phyloP scores from a whole-genome alignment of 2,329 filamentous ascomycete genomes.

The Catunica adiposa region DNA sequence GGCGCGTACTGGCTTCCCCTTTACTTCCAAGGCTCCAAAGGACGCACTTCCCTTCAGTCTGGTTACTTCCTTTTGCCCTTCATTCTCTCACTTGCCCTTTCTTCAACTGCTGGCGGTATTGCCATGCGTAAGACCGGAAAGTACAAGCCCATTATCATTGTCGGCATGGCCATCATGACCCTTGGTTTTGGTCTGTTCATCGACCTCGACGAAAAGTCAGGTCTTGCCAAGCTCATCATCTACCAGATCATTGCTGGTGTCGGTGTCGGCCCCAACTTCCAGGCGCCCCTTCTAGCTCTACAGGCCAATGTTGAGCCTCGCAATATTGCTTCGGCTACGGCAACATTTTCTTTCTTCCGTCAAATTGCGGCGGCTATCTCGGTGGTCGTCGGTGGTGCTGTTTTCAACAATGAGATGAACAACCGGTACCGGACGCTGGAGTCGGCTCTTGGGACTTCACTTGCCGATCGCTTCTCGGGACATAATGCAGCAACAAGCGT shows the following conservation, averaged over 20 bases:
- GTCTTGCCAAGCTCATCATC: constrained; percentile 40
- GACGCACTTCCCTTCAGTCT: constrained; percentile 50
- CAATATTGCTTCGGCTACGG: constrained; percentile 53
- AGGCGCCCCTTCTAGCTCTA: constrained; percentile 50
- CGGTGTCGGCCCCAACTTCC: constrained; percentile 52
- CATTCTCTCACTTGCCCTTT: constrained; percentile 48
- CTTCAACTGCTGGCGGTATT: constrained; percentile 40
- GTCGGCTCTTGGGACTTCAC: constrained; percentile 31
- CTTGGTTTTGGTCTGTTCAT: constrained; percentile 50
- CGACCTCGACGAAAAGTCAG: constrained; percentile 38
- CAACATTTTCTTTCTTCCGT: constrained; percentile 50
- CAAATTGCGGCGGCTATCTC: constrained; percentile 52
- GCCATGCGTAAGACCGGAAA: constrained; percentile 47
- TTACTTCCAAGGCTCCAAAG: constrained; percentile 65
- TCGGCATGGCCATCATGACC: constrained; percentile 40
- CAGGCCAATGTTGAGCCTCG: constrained; percentile 44
- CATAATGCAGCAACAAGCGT: constrained; percentile 44
- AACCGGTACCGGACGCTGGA: constrained; percentile 33
- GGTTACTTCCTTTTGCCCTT: constrained; percentile 61
- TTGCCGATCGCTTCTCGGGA: constrained; percentile 39
- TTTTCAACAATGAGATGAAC: constrained; percentile 62
- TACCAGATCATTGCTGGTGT: constrained; percentile 48
- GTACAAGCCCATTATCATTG: constrained; percentile 44
- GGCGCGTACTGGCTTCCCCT: constrained; percentile 67
- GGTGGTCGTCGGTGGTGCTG: constrained; percentile 58